phyloP scores from a whole-genome alignment of 2,329 filamentous ascomycete species.

The Phyllosticta citribraziliensis region DNA sequence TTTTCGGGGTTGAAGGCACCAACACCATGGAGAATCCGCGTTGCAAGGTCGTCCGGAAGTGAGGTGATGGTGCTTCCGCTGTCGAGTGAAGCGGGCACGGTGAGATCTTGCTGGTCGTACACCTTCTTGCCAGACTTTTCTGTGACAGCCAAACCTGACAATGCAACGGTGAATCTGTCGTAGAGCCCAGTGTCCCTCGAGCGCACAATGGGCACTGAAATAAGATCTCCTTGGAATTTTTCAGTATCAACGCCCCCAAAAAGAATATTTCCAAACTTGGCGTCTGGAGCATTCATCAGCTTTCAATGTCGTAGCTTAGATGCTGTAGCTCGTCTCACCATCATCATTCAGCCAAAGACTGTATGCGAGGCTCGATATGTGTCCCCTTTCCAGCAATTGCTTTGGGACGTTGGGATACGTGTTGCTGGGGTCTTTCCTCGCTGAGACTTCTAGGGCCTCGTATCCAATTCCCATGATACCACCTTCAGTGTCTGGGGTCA shows the following conservation, averaged over 20 bases:
- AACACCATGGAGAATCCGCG: constrained; percentile 4
- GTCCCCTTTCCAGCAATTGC: constrained; percentile 49
- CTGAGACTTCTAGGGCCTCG: too few relatives aligned
- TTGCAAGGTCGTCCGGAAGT: constrained; percentile 45
- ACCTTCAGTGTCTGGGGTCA: not conserved
- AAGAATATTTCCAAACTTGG: constrained; percentile 51
- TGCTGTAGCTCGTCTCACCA: constrained; percentile 66
- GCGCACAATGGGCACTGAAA: constrained; percentile 53
- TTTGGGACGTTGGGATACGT: constrained; percentile 60
- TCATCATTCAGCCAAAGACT: constrained; percentile 38
- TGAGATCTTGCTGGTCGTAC: constrained; percentile 1
- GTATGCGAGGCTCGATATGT: constrained; percentile 59
- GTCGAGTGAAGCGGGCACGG: constrained; percentile 47
- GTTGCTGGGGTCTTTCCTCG: not conserved
- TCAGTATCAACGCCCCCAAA: constrained; percentile 66
- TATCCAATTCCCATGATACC: constrained; percentile 10
- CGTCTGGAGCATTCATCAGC: not conserved
- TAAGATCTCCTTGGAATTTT: constrained; percentile 52
- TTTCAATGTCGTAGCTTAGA: constrained; percentile 17
- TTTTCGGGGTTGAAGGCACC: not conserved
- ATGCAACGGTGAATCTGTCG: constrained; percentile 7
- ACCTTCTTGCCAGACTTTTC: not conserved
- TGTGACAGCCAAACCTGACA: constrained; percentile 2
- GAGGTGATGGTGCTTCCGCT: constrained; percentile 60
- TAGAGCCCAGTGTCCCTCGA: not conserved